A percentile compares a stretch with the other conserved stretches of the same genome.
Conservation (phyloP, 176 grass and related monocot genomes). For the Triticum urartu region DNA sequence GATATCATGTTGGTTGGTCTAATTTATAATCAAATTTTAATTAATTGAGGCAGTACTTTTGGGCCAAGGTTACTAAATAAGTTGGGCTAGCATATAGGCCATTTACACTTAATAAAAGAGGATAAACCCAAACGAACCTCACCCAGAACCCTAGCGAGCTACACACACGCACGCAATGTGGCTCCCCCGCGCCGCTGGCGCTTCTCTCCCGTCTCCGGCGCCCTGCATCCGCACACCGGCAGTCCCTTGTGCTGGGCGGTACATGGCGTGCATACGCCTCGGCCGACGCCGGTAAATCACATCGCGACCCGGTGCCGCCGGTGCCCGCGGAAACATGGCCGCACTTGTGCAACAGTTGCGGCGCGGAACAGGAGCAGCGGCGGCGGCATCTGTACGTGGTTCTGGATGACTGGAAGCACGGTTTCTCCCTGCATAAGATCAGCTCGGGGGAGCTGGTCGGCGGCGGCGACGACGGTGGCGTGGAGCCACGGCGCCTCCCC, state of each 20-base stretch:
- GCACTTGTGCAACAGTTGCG: neutral
- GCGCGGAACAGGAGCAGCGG: neutral
- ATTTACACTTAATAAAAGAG: no score
- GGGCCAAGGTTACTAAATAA: no score
- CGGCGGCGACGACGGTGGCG: neutral
- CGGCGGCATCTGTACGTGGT: neutral
- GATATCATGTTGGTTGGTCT: no score
- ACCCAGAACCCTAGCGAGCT: neutral
- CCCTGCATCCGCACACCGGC: neutral
- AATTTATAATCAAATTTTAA: no score
- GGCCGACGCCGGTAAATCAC: neutral
- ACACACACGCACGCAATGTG: neutral
- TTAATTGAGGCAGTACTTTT: no score
- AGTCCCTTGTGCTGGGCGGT: neutral
- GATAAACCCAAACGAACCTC: neutral
- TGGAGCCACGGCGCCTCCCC: neutral
- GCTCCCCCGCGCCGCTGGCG: neutral
- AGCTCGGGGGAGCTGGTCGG: neutral
- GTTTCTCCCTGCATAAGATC: neutral
- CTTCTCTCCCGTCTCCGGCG: neutral
- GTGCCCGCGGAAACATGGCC: neutral
- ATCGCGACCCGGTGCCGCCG: neutral
- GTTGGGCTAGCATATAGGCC: no score
- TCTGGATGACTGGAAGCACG: neutral
- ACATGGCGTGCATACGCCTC: neutral